These are phyloP conservation scores for Dioszegia aurantiaca DNA, from an alignment of 768 basidiomycete species.

Conservation along the genomic window DNA sequence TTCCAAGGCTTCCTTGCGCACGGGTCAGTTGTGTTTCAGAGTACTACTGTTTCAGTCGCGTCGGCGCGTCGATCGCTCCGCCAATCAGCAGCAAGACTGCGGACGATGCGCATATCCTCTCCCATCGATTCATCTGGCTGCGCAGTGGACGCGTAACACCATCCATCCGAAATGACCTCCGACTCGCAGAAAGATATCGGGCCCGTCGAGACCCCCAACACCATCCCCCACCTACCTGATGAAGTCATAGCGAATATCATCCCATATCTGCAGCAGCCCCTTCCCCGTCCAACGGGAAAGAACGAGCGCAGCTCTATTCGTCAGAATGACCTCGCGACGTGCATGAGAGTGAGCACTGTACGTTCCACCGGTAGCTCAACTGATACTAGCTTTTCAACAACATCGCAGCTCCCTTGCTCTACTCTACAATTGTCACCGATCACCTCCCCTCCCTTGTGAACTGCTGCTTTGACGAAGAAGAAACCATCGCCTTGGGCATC, in stretches of 20 bases:
- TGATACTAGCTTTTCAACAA: conserved; percentile 4
- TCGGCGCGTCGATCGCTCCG: no score
- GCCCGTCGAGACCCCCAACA: neutral
- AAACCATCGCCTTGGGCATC: neutral
- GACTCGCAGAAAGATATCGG: neutral
- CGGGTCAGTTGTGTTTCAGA: no score
- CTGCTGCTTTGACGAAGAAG: neutral
- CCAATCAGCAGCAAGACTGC: no score
- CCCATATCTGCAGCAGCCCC: neutral
- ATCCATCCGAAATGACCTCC: no score
- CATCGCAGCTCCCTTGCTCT: neutral
- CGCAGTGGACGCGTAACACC: no score
- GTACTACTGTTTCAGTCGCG: no score
- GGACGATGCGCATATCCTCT: no score
- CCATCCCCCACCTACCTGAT: neutral
- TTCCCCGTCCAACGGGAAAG: neutral
- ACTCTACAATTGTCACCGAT: neutral
- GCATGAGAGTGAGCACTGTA: neutral
- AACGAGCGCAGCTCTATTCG: neutral
- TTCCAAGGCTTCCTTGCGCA: no score
- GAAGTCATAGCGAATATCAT: neutral
- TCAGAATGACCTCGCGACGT: neutral
- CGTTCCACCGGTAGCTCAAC: neutral
- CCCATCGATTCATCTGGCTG: no score
- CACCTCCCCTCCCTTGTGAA: conserved; percentile 2